Base-by-base conservation (phyloP, 1,284 basidiomycete species). In the Pholiota adiposa region DNA sequence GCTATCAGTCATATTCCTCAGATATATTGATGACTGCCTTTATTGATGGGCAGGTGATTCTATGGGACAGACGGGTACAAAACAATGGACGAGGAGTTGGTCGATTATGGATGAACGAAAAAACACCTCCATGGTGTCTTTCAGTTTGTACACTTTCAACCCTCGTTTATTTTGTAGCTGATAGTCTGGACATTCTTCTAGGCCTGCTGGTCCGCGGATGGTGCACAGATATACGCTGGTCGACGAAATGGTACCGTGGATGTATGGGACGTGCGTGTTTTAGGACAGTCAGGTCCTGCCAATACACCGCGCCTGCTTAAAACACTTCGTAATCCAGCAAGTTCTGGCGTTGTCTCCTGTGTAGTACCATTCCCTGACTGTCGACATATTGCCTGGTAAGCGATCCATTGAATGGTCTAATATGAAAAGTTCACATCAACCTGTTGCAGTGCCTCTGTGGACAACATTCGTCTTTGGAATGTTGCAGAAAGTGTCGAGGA, bases 401-500 rank as follows among this genome's bases (percentile, higher is more conserved):
- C 77, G 5, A 7, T 16, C 21, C 29, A 53, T 55, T 59, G 62
- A 51, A 56, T 46, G 60, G 23, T 46, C 19, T 51, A 52, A 49
- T 62, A 58, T 31, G 18, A 48, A 34, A 54, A 18, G 1, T 50
- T 23, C 21, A 21, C 56, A 58, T 31, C 2, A 54, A 60, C n/a
- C 48, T 51, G 46, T 46, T n/a, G n/a, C 61, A 96, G 94, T 61
- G 97, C 94, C 7, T 96, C 94, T 16, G 86, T 89, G 59, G 97
- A 99, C 77, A 98, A 98, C 70, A 86, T 99, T 59, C 83, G 97
- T 27, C 73, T 99, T 44, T 99, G 96, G 96, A 95, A 98, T 69
- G 92, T 92, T 29, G 84, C 86, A 19, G 91, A 94, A 65, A 85
- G 86, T 44, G 85, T 84, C 54, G 87, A 93, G 7, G 90, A 92